These are phyloP conservation scores for Paraconiothyrium sp. DNA, from an alignment of 2,329 filamentous ascomycete genomes.

Conservation along the genomic window DNA sequence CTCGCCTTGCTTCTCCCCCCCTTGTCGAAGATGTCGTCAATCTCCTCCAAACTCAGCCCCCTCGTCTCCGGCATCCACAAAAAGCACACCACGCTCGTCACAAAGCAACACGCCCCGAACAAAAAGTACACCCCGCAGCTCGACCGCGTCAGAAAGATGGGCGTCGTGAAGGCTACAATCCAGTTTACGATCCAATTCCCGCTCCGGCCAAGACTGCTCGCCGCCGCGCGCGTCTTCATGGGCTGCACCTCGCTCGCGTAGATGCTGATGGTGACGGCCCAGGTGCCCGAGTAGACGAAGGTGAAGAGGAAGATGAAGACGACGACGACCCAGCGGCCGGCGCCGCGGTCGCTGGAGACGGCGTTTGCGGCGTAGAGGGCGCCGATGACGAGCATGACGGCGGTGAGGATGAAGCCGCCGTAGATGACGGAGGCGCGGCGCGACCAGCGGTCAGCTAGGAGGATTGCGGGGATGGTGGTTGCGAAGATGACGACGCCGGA, in stretches of 20 bases:
- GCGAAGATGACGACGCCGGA: slow-evolving; percentile 67
- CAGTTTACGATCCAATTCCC: slow-evolving; percentile 40
- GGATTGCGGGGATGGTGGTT: slow-evolving; percentile 63
- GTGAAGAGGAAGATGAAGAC: slow-evolving; percentile 61
- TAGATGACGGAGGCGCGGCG: slow-evolving; percentile 62
- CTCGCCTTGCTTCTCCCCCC: neutral
- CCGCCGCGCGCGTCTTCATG: slow-evolving; percentile 62
- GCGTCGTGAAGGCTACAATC: slow-evolving; percentile 54
- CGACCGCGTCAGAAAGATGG: slow-evolving; percentile 59
- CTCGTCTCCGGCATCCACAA: slow-evolving; percentile 63
- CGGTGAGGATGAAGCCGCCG: slow-evolving; percentile 61
- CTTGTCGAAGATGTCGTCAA: slow-evolving; percentile 10
- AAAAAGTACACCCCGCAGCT: slow-evolving; percentile 46
- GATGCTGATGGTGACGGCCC: slow-evolving; percentile 65
- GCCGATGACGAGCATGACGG: slow-evolving; percentile 64
- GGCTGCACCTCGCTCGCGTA: slow-evolving; percentile 69
- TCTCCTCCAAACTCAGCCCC: slow-evolving; percentile 58
- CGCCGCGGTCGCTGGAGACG: slow-evolving; percentile 52
- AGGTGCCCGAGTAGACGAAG: slow-evolving; percentile 59
- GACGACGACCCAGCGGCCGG: slow-evolving; percentile 62
- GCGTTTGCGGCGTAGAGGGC: slow-evolving; percentile 59
- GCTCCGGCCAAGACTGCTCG: slow-evolving; percentile 55
- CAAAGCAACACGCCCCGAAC: slow-evolving; percentile 38
- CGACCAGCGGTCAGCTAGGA: slow-evolving; percentile 67
- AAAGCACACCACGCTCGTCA: slow-evolving; percentile 34